Conservation (phyloP, 2,329 filamentous ascomycete genomes). For the Diaporthe longicolla region DNA sequence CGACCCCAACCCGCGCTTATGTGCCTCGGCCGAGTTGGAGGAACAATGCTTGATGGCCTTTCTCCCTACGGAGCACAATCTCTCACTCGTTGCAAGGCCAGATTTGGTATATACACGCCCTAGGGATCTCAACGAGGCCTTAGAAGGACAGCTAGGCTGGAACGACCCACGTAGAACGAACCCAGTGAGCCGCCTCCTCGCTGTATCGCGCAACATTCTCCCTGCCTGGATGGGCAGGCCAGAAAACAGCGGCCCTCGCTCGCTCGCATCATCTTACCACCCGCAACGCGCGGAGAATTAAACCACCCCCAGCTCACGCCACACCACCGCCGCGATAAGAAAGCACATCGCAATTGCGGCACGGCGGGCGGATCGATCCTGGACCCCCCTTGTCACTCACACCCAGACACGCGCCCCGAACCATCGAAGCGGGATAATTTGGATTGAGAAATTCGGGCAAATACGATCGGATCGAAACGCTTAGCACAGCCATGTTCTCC, state of each 20-base stretch:
- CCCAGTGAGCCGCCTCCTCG: neutral
- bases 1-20: conserved; percentile 15
- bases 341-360: conserved; percentile 5
- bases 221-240: neutral
- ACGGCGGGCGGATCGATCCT: conserved; percentile 29
- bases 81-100: neutral
- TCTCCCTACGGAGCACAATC: neutral
- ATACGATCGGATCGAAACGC: conserved; percentile 25
- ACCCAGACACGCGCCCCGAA: neutral
- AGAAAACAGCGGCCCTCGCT: neutral
- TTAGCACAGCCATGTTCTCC: neutral
- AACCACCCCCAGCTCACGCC: conserved; percentile 6
- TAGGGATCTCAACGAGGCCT: neutral
- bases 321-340: conserved; percentile 33
- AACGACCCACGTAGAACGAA: neutral
- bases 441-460: conserved; percentile 7
- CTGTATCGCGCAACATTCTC: neutral
- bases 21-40: conserved; percentile 27
- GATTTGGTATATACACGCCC: neutral
- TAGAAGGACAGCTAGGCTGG: neutral
- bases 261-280: neutral
- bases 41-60: neutral
- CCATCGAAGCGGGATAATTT: conserved; percentile 26
- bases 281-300: conserved; percentile 15
- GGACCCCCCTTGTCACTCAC: conserved; percentile 17